Base-by-base conservation (phyloP, 139 green algal species). In the Picochlorum sp. region DNA sequence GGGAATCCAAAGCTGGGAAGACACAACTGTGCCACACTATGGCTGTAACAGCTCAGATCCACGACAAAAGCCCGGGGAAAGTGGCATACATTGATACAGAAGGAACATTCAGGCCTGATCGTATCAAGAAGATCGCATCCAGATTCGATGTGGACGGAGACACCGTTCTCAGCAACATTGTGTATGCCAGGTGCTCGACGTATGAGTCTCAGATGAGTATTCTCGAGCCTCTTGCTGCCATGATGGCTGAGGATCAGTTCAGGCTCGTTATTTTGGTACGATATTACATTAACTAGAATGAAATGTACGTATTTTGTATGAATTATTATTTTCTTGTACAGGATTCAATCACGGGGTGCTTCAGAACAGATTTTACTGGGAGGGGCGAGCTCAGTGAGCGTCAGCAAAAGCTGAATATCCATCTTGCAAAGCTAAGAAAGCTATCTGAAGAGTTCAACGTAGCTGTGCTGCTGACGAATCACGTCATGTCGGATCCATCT, bases 31-130 rank as follows among this genome's bases (percentile, higher is more conserved):
- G 81, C 66, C 81, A 89, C 68, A 96, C 85, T 6, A 72, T 95
- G 28, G 90, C 84, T 63, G 89, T 96, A 4, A 91, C 86, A 2
- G 81, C 73, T 8, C 86, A 92, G 76, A 59, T 81, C 9, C 28
- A 67, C 44, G 49, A 49, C 15, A 47, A 72, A 28, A 66, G 55
- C 47, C 37, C 60, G 0, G 71, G 71, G 30, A 69, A 83, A 51
- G 85, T 90, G 38, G 87, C 83, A 1, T 90, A 79, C 65, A 86
- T 96, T 57, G 91, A 97, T 81, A 95, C 90, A n/a, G 92, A 98
- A 72, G 88, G 88, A 26, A 89, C 88, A 10, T 97, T 97, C 77
- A 66, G 91, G 3, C 85, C 89, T 2, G 82, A 96, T 69, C 70
- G 87, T 41, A 74, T 98, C 16, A 69, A 62, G 5, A 30, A 81